Evolutionary conservation across 106 monocot species (phyloP), one percentile per base, ranked within the genome.

Genomic region (Dioscorea zingiberensis): DNA sequence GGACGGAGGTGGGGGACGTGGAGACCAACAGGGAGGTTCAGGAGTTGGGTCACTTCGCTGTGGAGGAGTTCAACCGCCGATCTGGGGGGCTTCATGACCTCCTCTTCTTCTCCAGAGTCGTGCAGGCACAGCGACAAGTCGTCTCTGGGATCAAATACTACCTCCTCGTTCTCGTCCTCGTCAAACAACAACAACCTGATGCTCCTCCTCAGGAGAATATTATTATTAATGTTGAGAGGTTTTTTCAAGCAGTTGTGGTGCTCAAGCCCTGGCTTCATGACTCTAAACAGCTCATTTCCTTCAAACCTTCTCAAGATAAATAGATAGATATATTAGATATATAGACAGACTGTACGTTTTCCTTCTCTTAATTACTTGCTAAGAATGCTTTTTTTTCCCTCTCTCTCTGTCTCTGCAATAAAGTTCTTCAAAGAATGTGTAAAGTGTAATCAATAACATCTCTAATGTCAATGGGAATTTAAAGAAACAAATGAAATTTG

Each of bases 191-290:
- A n/a, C n/a, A n/a, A n/a, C n/a, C n/a, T n/a, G n/a, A n/a, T n/a
- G n/a, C n/a, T n/a, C n/a, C n/a, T n/a, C n/a, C n/a, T n/a, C n/a
- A n/a, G n/a, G n/a, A n/a, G n/a, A n/a, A n/a, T 3, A 24, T 3
- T 13, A 4, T 9, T 21, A n/a, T 11, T 28, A 53, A 19, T 15
- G 48, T 17, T 1, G 46, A 47, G 56, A 68, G 69, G 21, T 21
- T 47, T 13, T 87, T 77, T 55, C 76, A 83, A 26, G 87, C 83
- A 13, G 71, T 79, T 12, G 76, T 87, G 11, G 66, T 87, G 15
- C 70, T 76, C 29, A 74, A 74, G 70, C 83, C 83, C 6, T 83
- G 83, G 83, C 26, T 71, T 21, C 38, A 38, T 38, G 21, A 47
- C 10, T 66, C 68, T 24, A 60, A 62, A 27, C 44, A 73, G 1